A percentile compares a stretch with the other conserved stretches of the same genome.
phyloP scores from a whole-genome alignment of 2,329 filamentous ascomycete genomes.

The Alternaria triticimaculans region DNA sequence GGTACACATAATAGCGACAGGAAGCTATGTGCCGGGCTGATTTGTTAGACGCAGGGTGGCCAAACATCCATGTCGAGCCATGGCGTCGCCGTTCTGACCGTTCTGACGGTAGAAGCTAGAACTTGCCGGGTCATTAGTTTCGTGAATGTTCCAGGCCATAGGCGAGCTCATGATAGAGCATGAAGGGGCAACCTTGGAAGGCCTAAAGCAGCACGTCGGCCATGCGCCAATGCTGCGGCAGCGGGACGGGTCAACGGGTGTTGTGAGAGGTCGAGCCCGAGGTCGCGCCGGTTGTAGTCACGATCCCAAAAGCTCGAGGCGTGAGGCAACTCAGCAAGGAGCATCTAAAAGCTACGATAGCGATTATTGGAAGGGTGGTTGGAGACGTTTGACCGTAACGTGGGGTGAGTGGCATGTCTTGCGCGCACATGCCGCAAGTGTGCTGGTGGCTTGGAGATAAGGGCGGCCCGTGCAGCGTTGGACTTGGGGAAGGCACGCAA shows the following conservation, averaged over 20 bases:
- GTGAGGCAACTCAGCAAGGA: not conserved
- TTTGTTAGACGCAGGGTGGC: not conserved
- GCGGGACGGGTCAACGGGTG: slow-evolving; percentile 10
- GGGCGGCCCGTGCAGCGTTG: slow-evolving; percentile 7
- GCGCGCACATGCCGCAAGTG: slow-evolving; percentile 18
- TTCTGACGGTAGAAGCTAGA: not conserved
- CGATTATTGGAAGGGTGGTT: not conserved
- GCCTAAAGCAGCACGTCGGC: slow-evolving; percentile 10
- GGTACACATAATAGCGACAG: slow-evolving; percentile 5
- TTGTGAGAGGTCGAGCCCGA: slow-evolving; percentile 1
- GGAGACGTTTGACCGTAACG: not conserved
- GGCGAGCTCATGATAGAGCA: slow-evolving; percentile 19
- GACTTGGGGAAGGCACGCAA: slow-evolving; percentile 10
- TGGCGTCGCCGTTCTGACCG: not conserved
- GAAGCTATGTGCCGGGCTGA: slow-evolving; percentile 10
- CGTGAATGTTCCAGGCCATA: slow-evolving; percentile 4
- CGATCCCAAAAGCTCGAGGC: not conserved
- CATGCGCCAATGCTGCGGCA: slow-evolving; percentile 8
- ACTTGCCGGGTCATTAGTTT: not conserved
- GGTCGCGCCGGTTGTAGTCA: not conserved
- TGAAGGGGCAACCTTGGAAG: not conserved
- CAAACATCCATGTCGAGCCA: slow-evolving; percentile 1
- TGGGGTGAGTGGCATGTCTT: slow-evolving; percentile 5
- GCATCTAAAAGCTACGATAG: not conserved
- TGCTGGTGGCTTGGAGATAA: slow-evolving; percentile 7